Evolutionary conservation across 140 eudicot genomes (phyloP).

Genomic region (Oenanthe javanica): DNA sequence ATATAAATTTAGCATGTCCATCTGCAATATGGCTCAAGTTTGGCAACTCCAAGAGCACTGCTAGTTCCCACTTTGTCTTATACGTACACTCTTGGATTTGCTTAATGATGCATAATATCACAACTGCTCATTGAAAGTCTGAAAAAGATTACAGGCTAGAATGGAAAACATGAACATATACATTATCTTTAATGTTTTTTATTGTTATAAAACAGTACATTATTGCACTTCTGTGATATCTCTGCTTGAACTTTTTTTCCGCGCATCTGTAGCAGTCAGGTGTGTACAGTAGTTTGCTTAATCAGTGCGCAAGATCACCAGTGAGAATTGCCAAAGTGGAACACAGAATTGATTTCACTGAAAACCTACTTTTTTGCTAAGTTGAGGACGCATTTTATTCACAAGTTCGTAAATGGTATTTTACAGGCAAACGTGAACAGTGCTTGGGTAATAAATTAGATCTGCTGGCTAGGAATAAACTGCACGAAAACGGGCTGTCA

Average conservation of each 20-base stretch:
- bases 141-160: no score
- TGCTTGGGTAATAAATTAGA: background rate
- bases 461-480: background rate
- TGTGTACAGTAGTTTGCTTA: conserved; percentile 62
- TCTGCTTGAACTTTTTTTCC: conserved; percentile 60
- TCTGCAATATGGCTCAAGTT: background rate
- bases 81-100: no score
- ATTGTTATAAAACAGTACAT: conserved; percentile 68
- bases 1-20: background rate
- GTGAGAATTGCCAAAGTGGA: conserved; percentile 89
- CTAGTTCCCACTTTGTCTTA: no score
- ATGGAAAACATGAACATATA: no score
- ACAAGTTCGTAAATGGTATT: background rate
- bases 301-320: conserved; percentile 74
- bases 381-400: background rate
- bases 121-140: no score
- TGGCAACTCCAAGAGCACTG: no score
- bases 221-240: conserved; percentile 83
- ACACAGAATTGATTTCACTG: conserved; percentile 88
- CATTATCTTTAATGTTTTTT: conserved; percentile 33
- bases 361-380: conserved; percentile 39
- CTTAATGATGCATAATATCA: no score
- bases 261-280: conserved; percentile 65
- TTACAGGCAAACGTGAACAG: background rate
- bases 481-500: no score